Evolutionary conservation across 371 early-diverging fungal species (phyloP), one percentile per base, ranked within the genome.

Genomic region (Fennellomyces sp.): DNA sequence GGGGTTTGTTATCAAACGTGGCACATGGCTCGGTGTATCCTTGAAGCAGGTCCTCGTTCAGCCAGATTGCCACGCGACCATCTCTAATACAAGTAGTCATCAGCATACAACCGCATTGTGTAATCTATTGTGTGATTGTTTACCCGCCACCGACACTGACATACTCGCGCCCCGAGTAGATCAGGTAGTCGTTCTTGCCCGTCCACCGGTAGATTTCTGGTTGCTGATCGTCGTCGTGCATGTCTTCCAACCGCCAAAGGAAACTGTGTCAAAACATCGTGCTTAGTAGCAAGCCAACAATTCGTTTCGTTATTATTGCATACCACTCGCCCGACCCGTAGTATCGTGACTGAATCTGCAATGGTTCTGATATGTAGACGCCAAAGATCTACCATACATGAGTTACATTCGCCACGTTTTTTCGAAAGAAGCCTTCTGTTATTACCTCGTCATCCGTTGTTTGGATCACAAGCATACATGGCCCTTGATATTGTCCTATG

Each of bases 381-480:
- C 78, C 78, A 62, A 77, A 66, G 21, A 61, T 60, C 72, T 70
- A 52, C 23, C n/a, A n/a, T n/a, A n/a, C n/a, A n/a, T n/a, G n/a
- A n/a, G n/a, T n/a, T n/a, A n/a, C n/a, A n/a, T n/a, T n/a, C n/a
- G n/a, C n/a, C n/a, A n/a, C n/a, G n/a, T n/a, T n/a, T n/a, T n/a
- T n/a, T n/a, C n/a, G n/a, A n/a, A n/a, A n/a, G n/a, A n/a, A n/a
- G n/a, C n/a, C n/a, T n/a, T n/a, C n/a, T n/a, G n/a, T n/a, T 21
- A 15, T 61, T 86, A 89, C 92, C 57, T 82, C 76, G 33, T 84
- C 80, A 49, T 68, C 61, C 11, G 49, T 64, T 29, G 68, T 68
- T 30, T 57, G 66, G 39, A 74, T 65, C 8, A 72, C 68, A 23
- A 75, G 39, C 25, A 75, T 31, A 49, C 76, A 75, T 2, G 76